Evolutionary conservation across 2,329 filamentous ascomycete species (phyloP).

Genomic region (Fusarium caatingaense): DNA sequence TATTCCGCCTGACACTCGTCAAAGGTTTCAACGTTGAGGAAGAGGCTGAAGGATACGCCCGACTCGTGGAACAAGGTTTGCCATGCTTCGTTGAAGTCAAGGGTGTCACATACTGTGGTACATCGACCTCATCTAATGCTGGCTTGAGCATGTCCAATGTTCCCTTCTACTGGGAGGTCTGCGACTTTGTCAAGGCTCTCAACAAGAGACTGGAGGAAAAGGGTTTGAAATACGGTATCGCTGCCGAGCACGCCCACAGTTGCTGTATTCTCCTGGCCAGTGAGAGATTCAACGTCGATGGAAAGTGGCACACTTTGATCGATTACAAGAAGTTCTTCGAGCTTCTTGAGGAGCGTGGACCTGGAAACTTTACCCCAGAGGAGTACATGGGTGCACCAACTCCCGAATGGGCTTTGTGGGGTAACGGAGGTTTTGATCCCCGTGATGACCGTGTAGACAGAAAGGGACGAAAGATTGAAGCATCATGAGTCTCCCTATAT

Average conservation of each 20-base stretch:
- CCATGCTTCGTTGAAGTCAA: constrained; percentile 97
- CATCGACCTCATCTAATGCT: constrained; percentile 82
- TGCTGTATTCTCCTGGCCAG: constrained; percentile 92
- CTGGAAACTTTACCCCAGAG: constrained; percentile 64
- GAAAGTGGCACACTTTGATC: constrained; percentile 91
- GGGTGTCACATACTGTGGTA: constrained; percentile 96
- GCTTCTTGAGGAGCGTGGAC: constrained; percentile 75
- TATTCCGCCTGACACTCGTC: constrained; percentile 93
- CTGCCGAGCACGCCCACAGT: constrained; percentile 93
- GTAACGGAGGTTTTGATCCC: constrained; percentile 93
- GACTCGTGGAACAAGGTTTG: constrained; percentile 85
- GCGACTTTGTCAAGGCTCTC: constrained; percentile 81
- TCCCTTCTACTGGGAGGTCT: constrained; percentile 92
- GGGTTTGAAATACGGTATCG: constrained; percentile 87
- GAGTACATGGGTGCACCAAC: constrained; percentile 26
- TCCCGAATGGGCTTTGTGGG: constrained; percentile 95
- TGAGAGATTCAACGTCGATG: constrained; percentile 79
- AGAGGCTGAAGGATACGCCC: constrained; percentile 89
- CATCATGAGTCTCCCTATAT: constrained; percentile 26
- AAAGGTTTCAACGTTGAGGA: constrained; percentile 99
- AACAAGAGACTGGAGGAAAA: constrained; percentile 74
- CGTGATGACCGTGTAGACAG: constrained; percentile 87
- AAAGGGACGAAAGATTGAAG: constrained; percentile 77
- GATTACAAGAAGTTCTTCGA: constrained; percentile 92
- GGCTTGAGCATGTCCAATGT: constrained; percentile 98